phyloP scores from a whole-genome alignment of 2,329 filamentous ascomycete genomes.

The Claviceps sp. region DNA sequence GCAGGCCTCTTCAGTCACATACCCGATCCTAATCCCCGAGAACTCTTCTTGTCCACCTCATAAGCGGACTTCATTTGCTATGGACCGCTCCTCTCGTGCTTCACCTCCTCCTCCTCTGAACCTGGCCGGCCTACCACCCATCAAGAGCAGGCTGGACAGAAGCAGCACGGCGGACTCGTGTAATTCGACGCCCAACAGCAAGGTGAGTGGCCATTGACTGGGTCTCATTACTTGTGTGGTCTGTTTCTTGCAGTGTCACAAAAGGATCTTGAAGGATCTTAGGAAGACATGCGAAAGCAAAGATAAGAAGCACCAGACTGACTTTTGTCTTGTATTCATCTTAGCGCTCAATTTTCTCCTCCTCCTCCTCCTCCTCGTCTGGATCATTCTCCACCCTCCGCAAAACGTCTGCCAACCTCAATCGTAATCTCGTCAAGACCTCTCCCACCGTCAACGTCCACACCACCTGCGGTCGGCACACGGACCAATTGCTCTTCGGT shows the following conservation, averaged over 20 bases:
- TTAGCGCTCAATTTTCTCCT: conserved; percentile 17
- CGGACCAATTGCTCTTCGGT: conserved; percentile 38
- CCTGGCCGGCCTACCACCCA: conserved; percentile 5
- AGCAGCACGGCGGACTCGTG: conserved; percentile 12
- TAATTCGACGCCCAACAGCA: conserved; percentile 9
- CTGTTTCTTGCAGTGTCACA: neutral
- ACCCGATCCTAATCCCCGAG: no score
- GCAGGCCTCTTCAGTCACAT: no score
- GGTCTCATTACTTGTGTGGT: neutral
- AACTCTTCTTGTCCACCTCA: no score
- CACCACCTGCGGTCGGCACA: conserved; percentile 42
- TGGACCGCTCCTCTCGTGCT: conserved; percentile 5
- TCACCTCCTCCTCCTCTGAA: conserved; percentile 7
- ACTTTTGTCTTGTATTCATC: conserved; percentile 5
- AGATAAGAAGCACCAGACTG: conserved; percentile 5
- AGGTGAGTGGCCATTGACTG: conserved; percentile 10
- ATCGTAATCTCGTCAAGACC: conserved; percentile 19
- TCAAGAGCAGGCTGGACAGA: conserved; percentile 10
- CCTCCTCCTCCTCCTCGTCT: conserved; percentile 17
- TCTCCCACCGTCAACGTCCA: conserved; percentile 35
- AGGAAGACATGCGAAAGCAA: neutral
- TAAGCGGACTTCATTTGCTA: neutral
- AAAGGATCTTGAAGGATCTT: neutral
- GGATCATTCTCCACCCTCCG: conserved; percentile 14
- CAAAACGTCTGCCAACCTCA: conserved; percentile 16